Conservation (phyloP, 805 yeast species). For the Ogataea nitratoaversa region DNA sequence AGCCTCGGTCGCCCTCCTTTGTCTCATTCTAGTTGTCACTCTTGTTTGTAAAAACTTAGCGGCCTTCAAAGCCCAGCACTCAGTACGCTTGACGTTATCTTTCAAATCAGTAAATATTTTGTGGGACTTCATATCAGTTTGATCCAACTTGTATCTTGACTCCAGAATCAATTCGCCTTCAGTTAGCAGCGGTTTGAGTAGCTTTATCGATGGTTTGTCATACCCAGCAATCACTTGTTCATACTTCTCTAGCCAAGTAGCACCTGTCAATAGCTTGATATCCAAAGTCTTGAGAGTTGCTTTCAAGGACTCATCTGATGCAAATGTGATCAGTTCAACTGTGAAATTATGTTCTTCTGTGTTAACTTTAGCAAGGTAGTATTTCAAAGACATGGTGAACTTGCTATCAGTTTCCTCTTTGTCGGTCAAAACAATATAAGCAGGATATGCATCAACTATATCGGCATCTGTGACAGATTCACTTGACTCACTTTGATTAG, state of each 20-base stretch:
- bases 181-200: constrained; percentile 37
- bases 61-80: constrained; percentile 52
- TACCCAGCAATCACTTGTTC: constrained; percentile 36
- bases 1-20: constrained; percentile 11
- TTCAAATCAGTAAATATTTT: constrained; percentile 32
- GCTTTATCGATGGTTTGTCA: constrained; percentile 43
- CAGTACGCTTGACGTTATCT: constrained; percentile 40
- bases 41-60: constrained; percentile 47
- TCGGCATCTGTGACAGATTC: constrained; percentile 51
- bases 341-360: constrained; percentile 20
- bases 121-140: constrained; percentile 7
- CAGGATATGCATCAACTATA: constrained; percentile 47
- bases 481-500: constrained; percentile 21
- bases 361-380: constrained; percentile 25
- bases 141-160: constrained; percentile 2
- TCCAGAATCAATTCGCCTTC: constrained; percentile 53
- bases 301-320: constrained; percentile 51
- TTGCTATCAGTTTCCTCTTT: constrained; percentile 25
- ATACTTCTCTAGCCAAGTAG: constrained; percentile 49
- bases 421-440: constrained; percentile 38
- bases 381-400: constrained; percentile 31
- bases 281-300: constrained; percentile 33
- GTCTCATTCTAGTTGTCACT: constrained; percentile 45
- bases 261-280: constrained; percentile 41
- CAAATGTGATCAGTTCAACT: constrained; percentile 42